A percentile compares a stretch with the other conserved stretches of the same genome.
Conservation (phyloP, 768 basidiomycete species). For the Mycena haematopus region DNA sequence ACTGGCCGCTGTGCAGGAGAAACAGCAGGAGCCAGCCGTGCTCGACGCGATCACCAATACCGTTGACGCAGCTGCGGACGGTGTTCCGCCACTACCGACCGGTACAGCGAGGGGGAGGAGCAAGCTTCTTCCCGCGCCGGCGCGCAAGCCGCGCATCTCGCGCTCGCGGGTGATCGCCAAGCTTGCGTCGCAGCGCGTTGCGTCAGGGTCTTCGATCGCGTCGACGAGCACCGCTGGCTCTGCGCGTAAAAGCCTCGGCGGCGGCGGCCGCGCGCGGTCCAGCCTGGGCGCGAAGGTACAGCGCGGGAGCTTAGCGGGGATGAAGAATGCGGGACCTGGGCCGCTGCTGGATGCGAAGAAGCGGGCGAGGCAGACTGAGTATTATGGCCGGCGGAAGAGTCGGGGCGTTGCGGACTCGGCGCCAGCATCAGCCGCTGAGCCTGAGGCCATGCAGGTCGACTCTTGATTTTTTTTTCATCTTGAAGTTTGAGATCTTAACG, state of each 20-base stretch:
- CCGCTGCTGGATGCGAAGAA: constrained; percentile 70
- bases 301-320: constrained; percentile 44
- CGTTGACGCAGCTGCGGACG: constrained; percentile 24
- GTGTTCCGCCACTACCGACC: not conserved
- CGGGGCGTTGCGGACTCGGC: constrained; percentile 29
- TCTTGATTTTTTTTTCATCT: constrained; percentile 8
- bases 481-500: constrained; percentile 12
- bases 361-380: constrained; percentile 78
- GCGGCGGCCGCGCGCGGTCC: constrained; percentile 48
- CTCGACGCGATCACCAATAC: constrained; percentile 47
- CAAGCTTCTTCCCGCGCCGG: constrained; percentile 53
- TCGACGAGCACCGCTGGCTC: constrained; percentile 21
- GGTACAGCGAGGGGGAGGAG: constrained; percentile 42
- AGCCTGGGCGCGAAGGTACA: constrained; percentile 56
- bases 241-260: constrained; percentile 34
- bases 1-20: constrained; percentile 18
- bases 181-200: constrained; percentile 74
- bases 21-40: constrained; percentile 27
- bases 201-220: constrained; percentile 39
- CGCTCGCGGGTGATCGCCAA: constrained; percentile 81
- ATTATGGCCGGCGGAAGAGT: constrained; percentile 60
- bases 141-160: constrained; percentile 77
- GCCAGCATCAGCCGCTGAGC: constrained; percentile 21
- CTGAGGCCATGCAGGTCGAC: constrained; percentile 30
- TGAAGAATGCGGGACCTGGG: constrained; percentile 36